Base-by-base conservation (phyloP, 1,284 basidiomycete species). In the Pulveroboletus sp. region DNA sequence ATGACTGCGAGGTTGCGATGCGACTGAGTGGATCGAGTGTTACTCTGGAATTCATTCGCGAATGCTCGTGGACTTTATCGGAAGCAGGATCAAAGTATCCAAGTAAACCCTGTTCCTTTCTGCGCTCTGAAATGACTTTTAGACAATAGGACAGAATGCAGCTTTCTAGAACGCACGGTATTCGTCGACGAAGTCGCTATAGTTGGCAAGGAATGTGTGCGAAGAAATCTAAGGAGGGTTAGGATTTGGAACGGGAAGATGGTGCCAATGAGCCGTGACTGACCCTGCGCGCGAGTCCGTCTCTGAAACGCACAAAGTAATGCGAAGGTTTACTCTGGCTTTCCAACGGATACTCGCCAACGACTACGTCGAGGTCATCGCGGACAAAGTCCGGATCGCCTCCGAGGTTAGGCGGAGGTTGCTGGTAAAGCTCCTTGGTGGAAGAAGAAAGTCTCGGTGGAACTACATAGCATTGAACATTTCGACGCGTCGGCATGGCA, bases 271-370 rank as follows among this genome's bases (percentile, higher is more conserved):
- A 39, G 46, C 24, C 36, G 64, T 57, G 55, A 57, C 66, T 48
- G 33, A 89, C 89, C 74, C 79, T 85, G 62, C 81, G 78, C n/a
- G 80, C 77, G 26, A 84, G 78, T n/a, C 83, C 86, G 22, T 79
- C 79, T 47, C 73, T 69, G 60, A 78, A 80, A 42, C 81, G 78
- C 43, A 81, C 87, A 72, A 79, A 91, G 68, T 86, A 89, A 67
- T 78, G 86, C 18, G 75, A 68, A 24, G 68, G 67, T 22, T 62
- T 62, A 6, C 67, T 71, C 3, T 79, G 70, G 17, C 58, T 36
- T 7, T 63, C 55, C 26, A 64, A 43, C 2, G 66, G 70, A 60
- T 80, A 79, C 65, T 88, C 85, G 14, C 86, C 87, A 56, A 88
- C 77, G 25, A 91, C 72, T 58, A 80, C 75, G 57, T 82, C 78